These are phyloP conservation scores for Aspergillus flavus DNA, from an alignment of 2,329 filamentous ascomycete genomes.

Conservation along the genomic window DNA sequence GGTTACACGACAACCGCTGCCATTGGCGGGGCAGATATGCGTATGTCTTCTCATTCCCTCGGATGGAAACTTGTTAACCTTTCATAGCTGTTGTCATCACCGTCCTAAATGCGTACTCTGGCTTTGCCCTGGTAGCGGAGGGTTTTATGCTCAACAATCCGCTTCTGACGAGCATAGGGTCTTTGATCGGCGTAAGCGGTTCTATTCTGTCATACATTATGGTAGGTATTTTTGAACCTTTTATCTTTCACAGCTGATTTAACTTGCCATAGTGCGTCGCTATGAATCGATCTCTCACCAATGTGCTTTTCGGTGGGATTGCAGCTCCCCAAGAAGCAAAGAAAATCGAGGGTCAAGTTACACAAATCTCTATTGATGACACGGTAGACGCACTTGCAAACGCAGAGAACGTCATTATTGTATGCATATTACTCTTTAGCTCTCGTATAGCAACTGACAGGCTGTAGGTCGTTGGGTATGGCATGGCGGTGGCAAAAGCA, in stretches of 20 bases:
- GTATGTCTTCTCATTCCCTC: slow-evolving; percentile 34
- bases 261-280: slow-evolving; percentile 64
- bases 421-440: slow-evolving; percentile 26
- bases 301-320: slow-evolving; percentile 85
- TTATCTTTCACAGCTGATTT: not conserved
- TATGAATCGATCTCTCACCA: slow-evolving; percentile 89
- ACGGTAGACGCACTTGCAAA: slow-evolving; percentile 74
- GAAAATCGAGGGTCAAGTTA: slow-evolving; percentile 76
- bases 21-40: slow-evolving; percentile 94
- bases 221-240: slow-evolving; percentile 29
- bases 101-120: slow-evolving; percentile 86
- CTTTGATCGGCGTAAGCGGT: slow-evolving; percentile 83
- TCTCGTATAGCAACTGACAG: not conserved
- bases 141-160: slow-evolving; percentile 91
- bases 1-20: slow-evolving; percentile 86
- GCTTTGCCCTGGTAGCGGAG: slow-evolving; percentile 86
- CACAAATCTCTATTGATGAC: slow-evolving; percentile 77
- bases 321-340: slow-evolving; percentile 64
- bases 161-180: slow-evolving; percentile 80
- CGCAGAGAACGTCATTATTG: slow-evolving; percentile 83
- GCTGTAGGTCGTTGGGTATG: slow-evolving; percentile 72
- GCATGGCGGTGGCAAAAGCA: slow-evolving; percentile 92
- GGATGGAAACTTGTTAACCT: slow-evolving; percentile 25
- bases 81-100: slow-evolving; percentile 76
- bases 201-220: slow-evolving; percentile 86